Base-by-base conservation (phyloP, 176 grass and related monocot genomes). In the Rhynchospora breviuscula region DNA sequence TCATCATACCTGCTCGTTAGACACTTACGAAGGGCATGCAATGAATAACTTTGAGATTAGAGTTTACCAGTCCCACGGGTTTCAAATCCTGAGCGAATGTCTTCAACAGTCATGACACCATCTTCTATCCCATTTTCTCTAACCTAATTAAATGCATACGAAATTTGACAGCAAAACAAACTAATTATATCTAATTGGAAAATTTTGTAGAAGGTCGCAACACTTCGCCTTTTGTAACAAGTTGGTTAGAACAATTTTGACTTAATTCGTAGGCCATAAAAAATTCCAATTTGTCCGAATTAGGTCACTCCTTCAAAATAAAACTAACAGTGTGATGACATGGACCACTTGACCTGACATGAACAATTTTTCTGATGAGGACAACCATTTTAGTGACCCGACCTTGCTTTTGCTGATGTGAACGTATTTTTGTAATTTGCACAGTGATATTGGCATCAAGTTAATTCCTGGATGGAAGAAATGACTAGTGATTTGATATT, bases 71-170 rank as follows among this genome's bases (percentile, higher is more conserved):
- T 92, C 63, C 91, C 96, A 54, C 68, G 93, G 47, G 93, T 95
- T 88, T 99, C 93, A 88, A 95, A 90, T 89, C 93, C 93, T 14
- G 89, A 99, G 56, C 89, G 89, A 90, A 99, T 86, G 84, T 99
- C 93, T 88, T 99, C 93, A 31, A 95, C 69, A 63, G 96, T 95
- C 90, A 89, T 90, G 45, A 99, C 92, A 78, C 82, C 67, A 66
- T 88, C 86, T 74, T 95, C 96, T 78, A 95, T 82, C 60, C 93
- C 96, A 81, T 95, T 99, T 73, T 99, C 96, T 84, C 79, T 99
- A 8, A 93, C 93, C 33, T 35, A 35, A 35, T 35, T 35, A 35
- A 35, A 35, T 35, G 33, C 33, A 35, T 35, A 35, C 1, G 33
- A 35, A 35, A 35, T 35, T 35, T 35, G 33, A 35, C 33, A 35